These are phyloP conservation scores for Citrus reticulata DNA, from an alignment of 345 rosid genomes.

Conservation along the genomic window DNA sequence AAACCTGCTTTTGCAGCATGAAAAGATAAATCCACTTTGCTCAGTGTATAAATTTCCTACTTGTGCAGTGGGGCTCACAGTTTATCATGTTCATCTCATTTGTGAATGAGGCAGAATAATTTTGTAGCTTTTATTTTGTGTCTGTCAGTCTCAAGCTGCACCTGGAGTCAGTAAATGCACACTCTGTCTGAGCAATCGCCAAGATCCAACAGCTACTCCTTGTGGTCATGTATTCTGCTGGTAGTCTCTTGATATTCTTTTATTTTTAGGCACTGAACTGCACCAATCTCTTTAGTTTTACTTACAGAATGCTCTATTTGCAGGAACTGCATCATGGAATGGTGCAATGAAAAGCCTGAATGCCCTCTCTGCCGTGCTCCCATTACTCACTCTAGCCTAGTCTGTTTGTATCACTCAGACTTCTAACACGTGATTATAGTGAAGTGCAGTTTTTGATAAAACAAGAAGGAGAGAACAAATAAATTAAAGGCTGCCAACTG, in stretches of 20 bases:
- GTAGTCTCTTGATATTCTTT: slow-evolving; percentile 22
- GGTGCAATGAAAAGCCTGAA: slow-evolving; percentile 98
- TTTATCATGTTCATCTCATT: neutral
- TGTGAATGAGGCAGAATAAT: neutral
- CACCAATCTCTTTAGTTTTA: neutral
- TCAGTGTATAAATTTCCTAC: neutral
- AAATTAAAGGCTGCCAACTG: neutral
- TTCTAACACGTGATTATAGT: slow-evolving; percentile 33
- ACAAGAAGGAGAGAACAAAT: neutral
- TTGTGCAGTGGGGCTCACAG: neutral
- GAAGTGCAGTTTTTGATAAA: neutral
- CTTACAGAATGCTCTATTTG: neutral
- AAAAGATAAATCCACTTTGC: neutral
- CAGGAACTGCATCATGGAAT: slow-evolving; percentile 96
- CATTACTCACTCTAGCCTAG: slow-evolving; percentile 77
- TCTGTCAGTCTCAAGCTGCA: slow-evolving; percentile 26
- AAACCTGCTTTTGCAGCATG: neutral
- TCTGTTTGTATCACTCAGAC: slow-evolving; percentile 81
- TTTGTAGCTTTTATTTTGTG: neutral
- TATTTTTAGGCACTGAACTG: neutral
- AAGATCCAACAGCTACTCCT: slow-evolving; percentile 82
- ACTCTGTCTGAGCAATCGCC: slow-evolving; percentile 79
- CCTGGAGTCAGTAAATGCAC: slow-evolving; percentile 68
- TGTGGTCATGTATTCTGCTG: slow-evolving; percentile 97
- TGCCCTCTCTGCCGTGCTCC: slow-evolving; percentile 95